Base-by-base conservation (phyloP, 805 yeast genomes). In the Wickerhamomyces strasburgensis region DNA sequence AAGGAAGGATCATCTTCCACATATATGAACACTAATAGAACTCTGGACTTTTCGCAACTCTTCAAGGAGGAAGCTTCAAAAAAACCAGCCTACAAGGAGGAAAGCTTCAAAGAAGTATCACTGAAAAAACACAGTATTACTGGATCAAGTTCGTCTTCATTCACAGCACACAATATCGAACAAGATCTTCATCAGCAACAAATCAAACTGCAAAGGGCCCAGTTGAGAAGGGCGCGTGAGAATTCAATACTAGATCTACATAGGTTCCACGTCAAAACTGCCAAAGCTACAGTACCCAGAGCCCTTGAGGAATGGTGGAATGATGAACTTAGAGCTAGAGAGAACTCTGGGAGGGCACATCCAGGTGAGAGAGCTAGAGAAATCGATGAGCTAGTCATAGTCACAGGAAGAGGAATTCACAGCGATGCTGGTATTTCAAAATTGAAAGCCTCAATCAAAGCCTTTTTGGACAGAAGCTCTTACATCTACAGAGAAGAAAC, bases 401-500 rank as follows among this genome's bases (percentile, higher is more conserved):
- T 82, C 10, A 80, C 90, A 0, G 90, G 93, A 0, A 58, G 85
- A 44, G 93, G 93, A 0, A 49, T 78, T 5, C 93, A 84, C 54
- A 78, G 85, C 31, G 63, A 53, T 1, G 75, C 72, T 5, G 85
- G 87, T 0, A 51, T 61, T 2, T 65, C 83, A 1, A 69, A 62
- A 40, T 65, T 83, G 14, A 66, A 67, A 40, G 55, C 43, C 1
- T 50, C 67, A 2, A 73, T 80, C 3, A 57, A 60, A 31, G 61
- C 55, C 14, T 55, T 61, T 44, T 59, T 84, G 28, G 47, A 42
- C 3, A 41, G 42, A 1, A 49, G 62, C 5, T 52, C 54, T 0
- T 83, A 64, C 48, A 38, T 67, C 3, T 78, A 57, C 45, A 63
- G 64, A 4, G 86, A 79, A 38, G 62, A 64, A 5, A 45, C 61